A percentile compares a stretch with the other conserved stretches of the same genome.
Conservation (phyloP, 2,329 filamentous ascomycete species). For the Penicillium nordicum region DNA sequence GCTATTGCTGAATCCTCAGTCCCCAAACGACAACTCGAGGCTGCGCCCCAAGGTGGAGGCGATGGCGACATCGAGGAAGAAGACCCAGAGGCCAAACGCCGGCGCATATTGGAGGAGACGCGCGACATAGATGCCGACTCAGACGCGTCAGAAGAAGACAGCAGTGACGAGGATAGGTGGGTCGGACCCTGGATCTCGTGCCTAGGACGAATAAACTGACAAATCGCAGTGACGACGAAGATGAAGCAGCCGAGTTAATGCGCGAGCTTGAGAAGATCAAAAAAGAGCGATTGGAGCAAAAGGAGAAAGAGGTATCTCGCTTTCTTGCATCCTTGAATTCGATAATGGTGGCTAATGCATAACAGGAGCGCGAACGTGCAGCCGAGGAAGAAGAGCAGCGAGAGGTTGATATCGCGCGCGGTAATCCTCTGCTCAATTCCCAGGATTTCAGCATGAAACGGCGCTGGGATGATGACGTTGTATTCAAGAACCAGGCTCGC, state of each 20-base stretch:
- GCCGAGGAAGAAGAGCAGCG: constrained; percentile 77
- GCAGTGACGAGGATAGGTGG: constrained; percentile 59
- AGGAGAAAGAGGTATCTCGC: constrained; percentile 63
- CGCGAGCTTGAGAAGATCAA: constrained; percentile 93
- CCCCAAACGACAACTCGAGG: constrained; percentile 64
- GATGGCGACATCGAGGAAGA: constrained; percentile 50
- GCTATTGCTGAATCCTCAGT: constrained; percentile 37
- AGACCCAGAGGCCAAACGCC: constrained; percentile 75
- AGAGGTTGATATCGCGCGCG: constrained; percentile 83
- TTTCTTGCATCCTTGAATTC: neutral
- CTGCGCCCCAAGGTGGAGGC: constrained; percentile 36
- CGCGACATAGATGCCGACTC: constrained; percentile 82
- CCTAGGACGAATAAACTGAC: constrained; percentile 23
- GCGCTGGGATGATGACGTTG: constrained; percentile 96
- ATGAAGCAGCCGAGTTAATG: constrained; percentile 84
- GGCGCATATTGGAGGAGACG: constrained; percentile 82
- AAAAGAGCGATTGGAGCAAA: constrained; percentile 74
- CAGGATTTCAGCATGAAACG: constrained; percentile 85
- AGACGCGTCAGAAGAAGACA: constrained; percentile 59
- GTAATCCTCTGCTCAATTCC: constrained; percentile 84
- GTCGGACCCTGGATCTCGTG: neutral
- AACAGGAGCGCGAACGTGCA: constrained; percentile 71
- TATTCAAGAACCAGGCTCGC: constrained; percentile 97
- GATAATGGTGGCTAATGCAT: constrained; percentile 6
- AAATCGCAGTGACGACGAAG: constrained; percentile 61